Conservation (phyloP, 2,329 filamentous ascomycete genomes). For the Helminthosporium solani region DNA sequence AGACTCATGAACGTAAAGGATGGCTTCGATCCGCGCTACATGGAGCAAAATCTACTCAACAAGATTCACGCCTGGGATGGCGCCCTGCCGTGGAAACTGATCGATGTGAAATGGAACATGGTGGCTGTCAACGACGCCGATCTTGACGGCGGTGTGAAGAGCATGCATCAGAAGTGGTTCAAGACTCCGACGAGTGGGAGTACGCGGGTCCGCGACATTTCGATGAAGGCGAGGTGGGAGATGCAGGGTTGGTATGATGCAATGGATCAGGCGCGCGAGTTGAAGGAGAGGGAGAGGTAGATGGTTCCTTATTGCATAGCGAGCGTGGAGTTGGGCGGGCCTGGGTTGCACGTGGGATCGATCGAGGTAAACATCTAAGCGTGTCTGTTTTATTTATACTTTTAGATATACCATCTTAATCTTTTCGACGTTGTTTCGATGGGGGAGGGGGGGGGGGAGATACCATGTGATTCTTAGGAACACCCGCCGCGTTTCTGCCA, state of each 20-base stretch:
- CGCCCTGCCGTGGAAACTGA: conserved; percentile 44
- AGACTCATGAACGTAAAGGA: conserved; percentile 36
- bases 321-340: no score
- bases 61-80: conserved; percentile 44
- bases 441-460: no score
- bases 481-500: no score
- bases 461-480: no score
- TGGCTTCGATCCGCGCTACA: conserved; percentile 40
- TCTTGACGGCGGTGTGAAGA: conserved; percentile 30
- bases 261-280: background rate
- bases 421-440: no score
- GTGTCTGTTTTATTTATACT: no score
- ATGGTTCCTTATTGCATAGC: no score
- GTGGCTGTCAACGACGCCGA: conserved; percentile 36
- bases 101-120: conserved; percentile 42
- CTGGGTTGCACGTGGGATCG: no score
- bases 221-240: background rate
- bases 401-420: no score
- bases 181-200: background rate
- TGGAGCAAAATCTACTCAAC: conserved; percentile 47
- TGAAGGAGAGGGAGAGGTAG: background rate
- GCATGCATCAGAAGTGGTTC: conserved; percentile 44
- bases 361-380: no score
- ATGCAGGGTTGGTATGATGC: conserved; percentile 8
- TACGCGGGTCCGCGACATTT: background rate